These are phyloP conservation scores for Wickerhamiella brachini DNA, from an alignment of 805 yeast species.

Conservation along the genomic window DNA sequence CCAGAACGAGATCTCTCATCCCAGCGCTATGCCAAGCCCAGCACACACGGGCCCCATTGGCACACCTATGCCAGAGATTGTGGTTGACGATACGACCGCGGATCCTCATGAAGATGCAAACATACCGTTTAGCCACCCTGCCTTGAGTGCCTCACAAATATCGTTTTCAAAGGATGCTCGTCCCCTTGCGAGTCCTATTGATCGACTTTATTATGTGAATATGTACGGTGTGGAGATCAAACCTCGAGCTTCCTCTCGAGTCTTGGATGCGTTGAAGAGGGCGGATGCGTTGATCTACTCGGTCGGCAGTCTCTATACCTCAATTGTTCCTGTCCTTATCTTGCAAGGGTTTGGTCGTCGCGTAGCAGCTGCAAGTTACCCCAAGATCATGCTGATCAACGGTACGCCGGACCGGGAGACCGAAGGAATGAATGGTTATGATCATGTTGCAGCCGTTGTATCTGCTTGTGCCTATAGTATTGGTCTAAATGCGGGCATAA, in stretches of 20 bases:
- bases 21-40: slow-evolving; percentile 22
- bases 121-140: slow-evolving; percentile 67
- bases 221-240: slow-evolving; percentile 79
- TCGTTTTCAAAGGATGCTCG: slow-evolving; percentile 48
- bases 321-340: slow-evolving; percentile 65
- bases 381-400: slow-evolving; percentile 47
- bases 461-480: slow-evolving; percentile 42
- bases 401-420: slow-evolving; percentile 76
- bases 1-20: slow-evolving; percentile 89
- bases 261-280: slow-evolving; percentile 33
- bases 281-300: slow-evolving; percentile 55
- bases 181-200: slow-evolving; percentile 63
- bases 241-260: slow-evolving; percentile 58
- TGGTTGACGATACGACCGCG: background rate
- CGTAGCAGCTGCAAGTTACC: slow-evolving; percentile 29
- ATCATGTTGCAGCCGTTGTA: slow-evolving; percentile 42
- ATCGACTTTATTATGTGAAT: slow-evolving; percentile 62
- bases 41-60: background rate
- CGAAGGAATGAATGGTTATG: slow-evolving; percentile 44
- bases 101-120: slow-evolving; percentile 40
- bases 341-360: slow-evolving; percentile 45
- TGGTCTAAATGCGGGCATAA: background rate
- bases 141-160: slow-evolving; percentile 56
- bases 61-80: background rate
- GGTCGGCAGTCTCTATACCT: slow-evolving; percentile 82